Evolutionary conservation across 2,329 filamentous ascomycete genomes (phyloP).

Genomic region (Fusarium albidum): DNA sequence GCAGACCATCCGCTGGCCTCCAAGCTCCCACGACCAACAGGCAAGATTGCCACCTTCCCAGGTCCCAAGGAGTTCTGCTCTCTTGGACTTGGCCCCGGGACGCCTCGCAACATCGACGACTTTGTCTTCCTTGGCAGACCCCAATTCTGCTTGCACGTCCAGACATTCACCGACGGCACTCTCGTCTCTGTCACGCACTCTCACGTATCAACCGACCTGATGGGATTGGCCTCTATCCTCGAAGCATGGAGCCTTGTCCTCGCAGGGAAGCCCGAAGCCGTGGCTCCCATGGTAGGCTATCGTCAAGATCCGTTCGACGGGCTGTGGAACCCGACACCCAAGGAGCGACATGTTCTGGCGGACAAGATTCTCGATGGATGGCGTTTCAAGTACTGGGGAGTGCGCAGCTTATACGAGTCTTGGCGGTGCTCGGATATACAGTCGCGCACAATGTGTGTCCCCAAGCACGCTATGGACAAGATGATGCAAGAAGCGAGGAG

Average conservation of each 20-base stretch:
- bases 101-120: constrained; percentile 18
- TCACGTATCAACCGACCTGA: constrained; percentile 17
- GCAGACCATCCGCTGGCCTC: constrained; percentile 12
- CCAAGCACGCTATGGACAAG: not conserved
- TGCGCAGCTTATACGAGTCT: constrained; percentile 11
- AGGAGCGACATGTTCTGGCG: constrained; percentile 3
- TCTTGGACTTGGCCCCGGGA: constrained; percentile 8
- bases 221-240: constrained; percentile 16
- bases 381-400: constrained; percentile 11
- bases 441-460: constrained; percentile 13
- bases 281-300: constrained; percentile 7
- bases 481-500: constrained; percentile 7
- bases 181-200: constrained; percentile 16
- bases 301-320: constrained; percentile 1
- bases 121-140: constrained; percentile 5
- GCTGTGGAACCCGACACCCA: not conserved
- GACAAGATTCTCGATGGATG: constrained; percentile 16
- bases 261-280: constrained; percentile 4
- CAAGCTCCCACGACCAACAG: constrained; percentile 4
- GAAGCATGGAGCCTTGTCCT: constrained; percentile 17
- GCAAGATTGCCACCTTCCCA: not conserved
- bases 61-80: constrained; percentile 14
- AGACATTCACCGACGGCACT: constrained; percentile 19
- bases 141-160: constrained; percentile 21
- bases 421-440: constrained; percentile 9